Conservation (phyloP, 2,329 filamentous ascomycete genomes). For the Neocucurbitaria cava region DNA sequence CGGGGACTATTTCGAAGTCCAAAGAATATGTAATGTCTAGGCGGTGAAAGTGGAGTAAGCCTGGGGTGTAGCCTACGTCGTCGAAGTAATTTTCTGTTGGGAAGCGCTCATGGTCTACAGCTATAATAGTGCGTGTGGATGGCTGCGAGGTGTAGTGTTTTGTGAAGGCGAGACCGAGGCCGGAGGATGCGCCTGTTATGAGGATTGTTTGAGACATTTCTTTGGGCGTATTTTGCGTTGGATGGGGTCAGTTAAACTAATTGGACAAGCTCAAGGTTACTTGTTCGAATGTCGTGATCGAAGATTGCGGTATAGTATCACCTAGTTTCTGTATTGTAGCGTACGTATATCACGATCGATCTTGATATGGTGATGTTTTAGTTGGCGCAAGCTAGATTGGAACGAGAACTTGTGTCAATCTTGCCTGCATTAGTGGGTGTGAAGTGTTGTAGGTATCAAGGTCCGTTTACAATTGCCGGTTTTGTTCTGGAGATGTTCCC, state of each 20-base stretch:
- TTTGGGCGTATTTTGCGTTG: too few relatives aligned
- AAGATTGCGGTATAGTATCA: too few relatives aligned
- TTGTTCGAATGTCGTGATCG: too few relatives aligned
- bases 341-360: too few relatives aligned
- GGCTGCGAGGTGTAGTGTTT: slow-evolving; percentile 29
- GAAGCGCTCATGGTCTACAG: slow-evolving; percentile 25
- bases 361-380: not conserved
- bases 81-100: not conserved
- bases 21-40: slow-evolving; percentile 18
- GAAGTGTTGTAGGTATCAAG: slow-evolving; percentile 3
- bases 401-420: not conserved
- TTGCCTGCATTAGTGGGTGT: slow-evolving; percentile 13
- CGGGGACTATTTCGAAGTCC: too few relatives aligned
- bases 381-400: not conserved
- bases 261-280: not conserved
- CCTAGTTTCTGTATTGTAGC: too few relatives aligned
- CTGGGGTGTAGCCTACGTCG: not conserved
- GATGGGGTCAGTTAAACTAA: too few relatives aligned
- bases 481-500: slow-evolving; percentile 8
- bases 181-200: slow-evolving; percentile 92
- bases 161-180: slow-evolving; percentile 76
- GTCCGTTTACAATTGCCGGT: slow-evolving; percentile 10
- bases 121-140: slow-evolving; percentile 21
- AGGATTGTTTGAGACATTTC: slow-evolving; percentile 67
- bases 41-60: slow-evolving; percentile 14